Conservation (phyloP, 768 basidiomycete genomes). For the Kwoniella bestiolae region DNA sequence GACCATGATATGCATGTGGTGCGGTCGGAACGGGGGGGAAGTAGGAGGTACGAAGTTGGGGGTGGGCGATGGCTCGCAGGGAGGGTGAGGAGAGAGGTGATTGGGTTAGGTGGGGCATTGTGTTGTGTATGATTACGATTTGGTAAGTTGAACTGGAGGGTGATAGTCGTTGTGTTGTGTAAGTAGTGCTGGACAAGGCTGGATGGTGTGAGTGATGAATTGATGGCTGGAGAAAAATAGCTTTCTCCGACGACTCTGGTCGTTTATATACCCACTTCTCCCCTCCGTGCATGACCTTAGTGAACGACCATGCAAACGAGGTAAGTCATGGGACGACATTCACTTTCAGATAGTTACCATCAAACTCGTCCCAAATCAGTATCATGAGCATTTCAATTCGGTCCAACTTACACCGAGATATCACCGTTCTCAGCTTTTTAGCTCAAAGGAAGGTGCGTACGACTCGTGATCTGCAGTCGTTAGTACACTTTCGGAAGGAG, state of each 20-base stretch:
- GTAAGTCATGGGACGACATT: slow-evolving; percentile 1
- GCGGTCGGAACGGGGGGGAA: slow-evolving; percentile 22
- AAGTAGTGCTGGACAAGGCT: slow-evolving; percentile 3
- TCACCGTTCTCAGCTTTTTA: not conserved
- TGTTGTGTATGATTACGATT: not conserved
- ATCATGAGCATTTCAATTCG: not conserved
- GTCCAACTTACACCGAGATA: slow-evolving; percentile 1
- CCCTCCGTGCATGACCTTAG: not conserved
- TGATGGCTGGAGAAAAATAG: not conserved
- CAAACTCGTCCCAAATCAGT: not conserved
- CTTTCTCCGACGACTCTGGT: not conserved
- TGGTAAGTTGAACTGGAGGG: not conserved
- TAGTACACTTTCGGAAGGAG: not conserved
- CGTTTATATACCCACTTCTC: slow-evolving; percentile 12
- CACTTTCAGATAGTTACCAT: not conserved
- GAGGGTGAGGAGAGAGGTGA: slow-evolving; percentile 29
- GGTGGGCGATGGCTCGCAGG: slow-evolving; percentile 22
- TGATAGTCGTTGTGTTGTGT: not conserved
- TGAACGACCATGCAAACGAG: not conserved
- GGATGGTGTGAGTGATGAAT: not conserved
- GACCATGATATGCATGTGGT: slow-evolving; percentile 18
- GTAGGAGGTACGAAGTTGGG: slow-evolving; percentile 16
- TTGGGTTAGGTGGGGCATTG: slow-evolving; percentile 21
- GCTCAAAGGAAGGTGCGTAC: not conserved
- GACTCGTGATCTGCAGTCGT: not conserved